A percentile compares a stretch with the other conserved stretches of the same genome.
Conservation (phyloP, 1,139 yeast genomes). For the Hemisphaericaspora xylanilytica region DNA sequence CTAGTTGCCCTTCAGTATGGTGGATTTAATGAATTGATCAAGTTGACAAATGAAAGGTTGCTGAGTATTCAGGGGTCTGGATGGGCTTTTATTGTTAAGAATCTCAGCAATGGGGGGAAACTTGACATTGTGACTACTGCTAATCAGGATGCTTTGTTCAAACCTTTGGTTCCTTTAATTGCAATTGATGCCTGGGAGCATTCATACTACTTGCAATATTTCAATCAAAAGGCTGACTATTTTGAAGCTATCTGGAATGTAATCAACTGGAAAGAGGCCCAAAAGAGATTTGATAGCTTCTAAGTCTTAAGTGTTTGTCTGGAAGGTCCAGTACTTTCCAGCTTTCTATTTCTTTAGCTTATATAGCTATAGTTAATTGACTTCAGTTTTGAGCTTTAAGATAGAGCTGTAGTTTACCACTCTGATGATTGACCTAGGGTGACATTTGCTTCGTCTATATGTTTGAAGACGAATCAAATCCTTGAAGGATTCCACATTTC, state of each 20-base stretch:
- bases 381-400: too few species aligned
- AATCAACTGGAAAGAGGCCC: constrained; percentile 95
- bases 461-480: too few species aligned
- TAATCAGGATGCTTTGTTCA: constrained; percentile 85
- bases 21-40: constrained; percentile 68
- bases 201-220: constrained; percentile 94
- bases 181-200: constrained; percentile 99
- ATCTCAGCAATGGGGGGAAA: constrained; percentile 70
- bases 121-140: constrained; percentile 82
- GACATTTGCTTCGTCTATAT: too few species aligned
- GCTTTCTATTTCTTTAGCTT: too few species aligned
- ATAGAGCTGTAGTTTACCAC: too few species aligned
- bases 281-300: constrained; percentile 45
- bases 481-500: too few species aligned
- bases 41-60: constrained; percentile 68
- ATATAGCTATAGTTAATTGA: too few species aligned
- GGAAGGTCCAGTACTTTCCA: too few species aligned
- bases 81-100: constrained; percentile 94
- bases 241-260: constrained; percentile 97
- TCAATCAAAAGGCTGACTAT: constrained; percentile 91
- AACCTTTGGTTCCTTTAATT: constrained; percentile 65
- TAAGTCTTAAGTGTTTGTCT: too few species aligned
- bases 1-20: constrained; percentile 72
- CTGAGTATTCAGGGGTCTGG: constrained; percentile 98
- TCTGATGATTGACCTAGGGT: too few species aligned